A percentile compares a stretch with the other conserved stretches of the same genome.
phyloP scores from a whole-genome alignment of 805 yeast species.

The Candida schatavii region DNA sequence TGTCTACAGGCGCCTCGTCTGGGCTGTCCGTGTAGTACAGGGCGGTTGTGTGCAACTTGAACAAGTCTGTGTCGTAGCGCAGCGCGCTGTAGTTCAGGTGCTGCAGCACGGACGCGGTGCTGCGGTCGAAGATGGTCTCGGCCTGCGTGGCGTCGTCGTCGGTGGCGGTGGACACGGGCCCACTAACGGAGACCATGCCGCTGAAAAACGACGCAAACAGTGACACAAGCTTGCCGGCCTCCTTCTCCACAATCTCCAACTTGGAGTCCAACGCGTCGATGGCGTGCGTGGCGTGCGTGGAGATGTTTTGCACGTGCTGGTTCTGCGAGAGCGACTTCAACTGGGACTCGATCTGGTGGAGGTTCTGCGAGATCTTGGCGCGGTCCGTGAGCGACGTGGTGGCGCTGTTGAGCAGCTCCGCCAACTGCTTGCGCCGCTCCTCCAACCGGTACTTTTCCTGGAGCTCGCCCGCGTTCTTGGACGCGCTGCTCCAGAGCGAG shows the following conservation, averaged over 20 bases:
- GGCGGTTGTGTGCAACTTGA: constrained; percentile 36
- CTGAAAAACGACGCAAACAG: constrained; percentile 58
- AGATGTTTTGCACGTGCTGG: constrained; percentile 21
- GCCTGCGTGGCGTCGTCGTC: constrained; percentile 15
- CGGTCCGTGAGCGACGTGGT: constrained; percentile 21
- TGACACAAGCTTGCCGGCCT: constrained; percentile 58
- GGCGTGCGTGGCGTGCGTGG: constrained; percentile 48
- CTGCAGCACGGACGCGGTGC: constrained; percentile 7
- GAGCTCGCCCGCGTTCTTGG: constrained; percentile 27
- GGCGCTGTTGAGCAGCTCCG: constrained; percentile 28
- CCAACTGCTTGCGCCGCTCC: constrained; percentile 24
- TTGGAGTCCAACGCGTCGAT: constrained; percentile 69
- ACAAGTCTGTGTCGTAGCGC: constrained; percentile 38
- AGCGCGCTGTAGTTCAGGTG: constrained; percentile 33
- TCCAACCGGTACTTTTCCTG: constrained; percentile 29
- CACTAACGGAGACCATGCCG: constrained; percentile 24
- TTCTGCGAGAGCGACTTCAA: constrained; percentile 20
- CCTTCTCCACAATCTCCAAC: constrained; percentile 68
- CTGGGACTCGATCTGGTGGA: constrained; percentile 26
- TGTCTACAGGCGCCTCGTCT: constrained; percentile 11
- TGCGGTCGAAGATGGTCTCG: constrained; percentile 20
- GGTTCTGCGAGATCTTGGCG: constrained; percentile 19
- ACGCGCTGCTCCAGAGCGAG: constrained; percentile 32
- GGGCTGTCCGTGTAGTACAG: constrained; percentile 17
- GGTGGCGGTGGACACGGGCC: constrained; percentile 20